Base-by-base conservation (phyloP, 2,329 filamentous ascomycete species). In the Diaporthe helianthi region DNA sequence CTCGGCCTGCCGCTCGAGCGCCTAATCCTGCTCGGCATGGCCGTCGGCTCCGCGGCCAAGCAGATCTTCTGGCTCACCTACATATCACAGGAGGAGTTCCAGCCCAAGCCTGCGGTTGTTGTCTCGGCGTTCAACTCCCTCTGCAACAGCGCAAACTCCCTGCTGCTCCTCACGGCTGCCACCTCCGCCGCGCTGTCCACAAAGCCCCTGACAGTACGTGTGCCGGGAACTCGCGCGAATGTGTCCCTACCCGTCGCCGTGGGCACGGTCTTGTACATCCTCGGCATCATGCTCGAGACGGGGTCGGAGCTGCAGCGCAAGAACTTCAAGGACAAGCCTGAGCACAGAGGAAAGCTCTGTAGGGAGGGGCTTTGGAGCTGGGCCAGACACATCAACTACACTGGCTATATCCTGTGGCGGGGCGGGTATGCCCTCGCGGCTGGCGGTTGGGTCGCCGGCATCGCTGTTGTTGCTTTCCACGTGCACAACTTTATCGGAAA, bases 291-390 rank as follows among this genome's bases (percentile, higher is more conserved):
- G 5, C 79, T 85, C 5, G 89, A 91, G 77, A 82, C 85, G 6
- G 73, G 84, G 4, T 80, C 86, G 0, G 89, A 91, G 78, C 74
- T 84, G 33, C 89, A 91, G 77, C 83, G 89, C 68, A 77, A 76
- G 70, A 51, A 65, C 10, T 83, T 82, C 78, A 83, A 83, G 76
- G 72, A 74, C 33, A 70, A 73, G 6, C 75, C 78, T 15, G 75
- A 75, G 67, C 82, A 81, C 69, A 73, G 76, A 65, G 81, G 80
- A 67, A 79, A 77, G 73, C 74, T 83, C 51, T 81, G 79, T 73
- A 76, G 74, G 47, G 72, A 68, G 33, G 80, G 81, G 0, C 74
- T 82, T 31, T 83, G 80, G 80, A 63, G 73, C n/a, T 76, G 74
- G 76, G 78, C 79, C 8, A 74, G 81, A 7, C 81, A 83, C 69